Conservation (phyloP, 768 basidiomycete species). For the Pleurotus giganteus region DNA sequence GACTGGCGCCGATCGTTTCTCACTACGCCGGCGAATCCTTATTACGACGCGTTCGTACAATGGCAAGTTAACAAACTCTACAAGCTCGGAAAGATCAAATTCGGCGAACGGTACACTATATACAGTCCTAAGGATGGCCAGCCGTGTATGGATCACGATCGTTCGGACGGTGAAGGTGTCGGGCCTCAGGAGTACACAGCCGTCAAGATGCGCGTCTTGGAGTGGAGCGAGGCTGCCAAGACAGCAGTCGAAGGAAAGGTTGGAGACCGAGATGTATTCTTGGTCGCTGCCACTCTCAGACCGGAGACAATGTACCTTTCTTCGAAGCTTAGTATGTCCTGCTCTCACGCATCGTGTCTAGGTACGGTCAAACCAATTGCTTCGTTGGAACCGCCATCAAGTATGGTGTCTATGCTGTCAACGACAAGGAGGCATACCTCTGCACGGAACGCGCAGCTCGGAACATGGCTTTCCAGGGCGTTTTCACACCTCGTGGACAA, state of each 20-base stretch:
- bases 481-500: conserved; percentile 68
- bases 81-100: conserved; percentile 89
- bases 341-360: conserved; percentile 24
- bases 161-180: conserved; percentile 89
- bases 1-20: conserved; percentile 97
- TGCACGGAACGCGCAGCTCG: conserved; percentile 87
- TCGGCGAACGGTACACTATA: conserved; percentile 96
- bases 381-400: conserved; percentile 90
- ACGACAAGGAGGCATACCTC: conserved; percentile 84
- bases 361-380: conserved; percentile 98
- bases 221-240: conserved; percentile 76
- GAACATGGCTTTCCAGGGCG: conserved; percentile 98
- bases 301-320: conserved; percentile 89
- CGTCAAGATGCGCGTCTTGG: conserved; percentile 89
- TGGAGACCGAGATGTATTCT: conserved; percentile 77
- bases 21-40: conserved; percentile 94
- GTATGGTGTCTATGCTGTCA: conserved; percentile 90
- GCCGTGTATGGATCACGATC: conserved; percentile 99
- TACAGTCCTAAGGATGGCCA: conserved; percentile 99
- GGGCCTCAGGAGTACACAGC: conserved; percentile 96
- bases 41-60: conserved; percentile 94
- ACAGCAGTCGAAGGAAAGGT: conserved; percentile 63
- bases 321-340: conserved; percentile 1
- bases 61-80: conserved; percentile 98
- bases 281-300: conserved; percentile 95